These are phyloP conservation scores for Jatropha curcas DNA, from an alignment of 345 rosid species.

Conservation along the genomic window DNA sequence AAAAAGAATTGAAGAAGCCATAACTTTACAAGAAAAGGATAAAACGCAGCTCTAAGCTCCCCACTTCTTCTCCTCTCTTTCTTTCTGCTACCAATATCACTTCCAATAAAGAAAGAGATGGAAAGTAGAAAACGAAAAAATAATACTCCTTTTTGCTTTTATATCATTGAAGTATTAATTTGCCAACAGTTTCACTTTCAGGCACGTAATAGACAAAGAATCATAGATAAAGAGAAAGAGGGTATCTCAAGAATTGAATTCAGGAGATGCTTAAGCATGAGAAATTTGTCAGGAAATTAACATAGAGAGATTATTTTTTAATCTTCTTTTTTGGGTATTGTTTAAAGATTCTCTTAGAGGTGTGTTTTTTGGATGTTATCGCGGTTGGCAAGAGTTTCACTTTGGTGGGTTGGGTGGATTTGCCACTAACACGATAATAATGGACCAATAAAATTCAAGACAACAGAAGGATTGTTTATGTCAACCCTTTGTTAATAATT, in stretches of 20 bases:
- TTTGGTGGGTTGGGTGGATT: not conserved
- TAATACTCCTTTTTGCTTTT: not conserved
- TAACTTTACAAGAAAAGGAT: slow-evolving; percentile 10
- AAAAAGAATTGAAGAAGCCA: slow-evolving; percentile 76
- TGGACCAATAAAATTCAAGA: not conserved
- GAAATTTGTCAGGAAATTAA: not conserved
- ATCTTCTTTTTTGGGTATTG: no score
- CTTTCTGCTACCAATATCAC: not conserved
- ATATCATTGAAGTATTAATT: not conserved
- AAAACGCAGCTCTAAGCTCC: not conserved
- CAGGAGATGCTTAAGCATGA: not conserved
- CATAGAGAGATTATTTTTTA: not conserved
- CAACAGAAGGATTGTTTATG: not conserved
- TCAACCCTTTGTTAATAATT: no score
- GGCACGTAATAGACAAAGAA: not conserved
- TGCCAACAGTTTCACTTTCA: not conserved
- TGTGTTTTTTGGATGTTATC: not conserved
- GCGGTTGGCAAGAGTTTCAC: slow-evolving; percentile 6
- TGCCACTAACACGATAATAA: slow-evolving; percentile 6
- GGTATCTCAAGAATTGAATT: slow-evolving; percentile 4
- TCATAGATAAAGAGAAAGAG: not conserved
- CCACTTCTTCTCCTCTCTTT: not conserved
- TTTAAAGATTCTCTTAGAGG: not conserved
- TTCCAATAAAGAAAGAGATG: not conserved
- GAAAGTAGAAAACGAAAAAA: not conserved